A percentile compares a stretch with the other conserved stretches of the same genome.
These are phyloP conservation scores for Cucumis hystrix DNA, from an alignment of 306 rosid genomes.

Conservation along the genomic window DNA sequence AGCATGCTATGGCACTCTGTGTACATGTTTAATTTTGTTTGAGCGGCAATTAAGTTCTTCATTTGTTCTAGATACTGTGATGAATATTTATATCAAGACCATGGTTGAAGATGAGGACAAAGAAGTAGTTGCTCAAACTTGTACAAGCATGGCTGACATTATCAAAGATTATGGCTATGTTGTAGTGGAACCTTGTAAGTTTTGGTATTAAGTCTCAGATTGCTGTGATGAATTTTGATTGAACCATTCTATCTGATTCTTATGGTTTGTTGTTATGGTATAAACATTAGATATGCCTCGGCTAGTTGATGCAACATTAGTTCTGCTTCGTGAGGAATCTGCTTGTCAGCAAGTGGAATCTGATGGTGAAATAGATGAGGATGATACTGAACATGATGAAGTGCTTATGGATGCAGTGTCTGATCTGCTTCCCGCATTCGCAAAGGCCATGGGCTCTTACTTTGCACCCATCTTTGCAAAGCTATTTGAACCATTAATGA, in stretches of 20 bases:
- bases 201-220: slow-evolving; percentile 6
- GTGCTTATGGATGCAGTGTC: slow-evolving; percentile 96
- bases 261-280: slow-evolving; percentile 7
- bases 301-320: slow-evolving; percentile 66
- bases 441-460: slow-evolving; percentile 88
- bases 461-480: slow-evolving; percentile 80
- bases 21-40: background rate
- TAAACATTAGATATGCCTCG: slow-evolving; percentile 40
- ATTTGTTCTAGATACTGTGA: slow-evolving; percentile 52
- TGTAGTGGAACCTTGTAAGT: slow-evolving; percentile 80
- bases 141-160: slow-evolving; percentile 75
- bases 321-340: slow-evolving; percentile 72
- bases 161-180: slow-evolving; percentile 71
- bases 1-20: background rate
- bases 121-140: slow-evolving; percentile 94
- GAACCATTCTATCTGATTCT: slow-evolving; percentile 11
- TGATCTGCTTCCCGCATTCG: slow-evolving; percentile 93
- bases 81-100: slow-evolving; percentile 68
- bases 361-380: slow-evolving; percentile 78
- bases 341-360: slow-evolving; percentile 76
- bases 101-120: slow-evolving; percentile 93
- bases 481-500: slow-evolving; percentile 81
- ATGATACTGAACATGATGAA: slow-evolving; percentile 69
- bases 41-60: background rate
- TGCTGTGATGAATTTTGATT: background rate